Conservation (phyloP, 176 grass and related monocot genomes). For the Echinochloa phyllopogon region DNA sequence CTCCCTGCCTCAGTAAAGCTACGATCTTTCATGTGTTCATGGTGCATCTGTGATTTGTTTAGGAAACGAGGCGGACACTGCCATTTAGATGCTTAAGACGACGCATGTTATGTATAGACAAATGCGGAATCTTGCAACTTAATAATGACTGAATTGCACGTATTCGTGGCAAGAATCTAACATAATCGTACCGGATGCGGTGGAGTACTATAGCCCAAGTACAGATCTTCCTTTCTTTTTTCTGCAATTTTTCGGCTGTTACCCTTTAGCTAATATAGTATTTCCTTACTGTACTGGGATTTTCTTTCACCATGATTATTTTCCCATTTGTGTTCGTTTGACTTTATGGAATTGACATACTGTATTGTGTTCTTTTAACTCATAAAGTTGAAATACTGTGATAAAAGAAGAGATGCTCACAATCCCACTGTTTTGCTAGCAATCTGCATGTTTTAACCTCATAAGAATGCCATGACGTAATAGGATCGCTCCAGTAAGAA, state of each 20-base stretch:
- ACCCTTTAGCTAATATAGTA: neutral
- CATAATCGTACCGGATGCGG: neutral
- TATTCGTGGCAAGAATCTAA: neutral
- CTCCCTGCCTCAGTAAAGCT: neutral
- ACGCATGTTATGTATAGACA: slow-evolving; percentile 21
- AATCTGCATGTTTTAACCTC: neutral
- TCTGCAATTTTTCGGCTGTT: neutral
- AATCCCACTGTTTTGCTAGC: neutral
- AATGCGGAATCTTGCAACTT: slow-evolving; percentile 11
- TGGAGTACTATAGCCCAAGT: neutral
- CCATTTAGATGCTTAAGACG: neutral
- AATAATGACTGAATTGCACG: slow-evolving; percentile 3
- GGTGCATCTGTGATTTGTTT: slow-evolving; percentile 4
- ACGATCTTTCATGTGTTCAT: slow-evolving; percentile 31
- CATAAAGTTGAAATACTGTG: neutral
- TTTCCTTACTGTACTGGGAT: slow-evolving; percentile 22
- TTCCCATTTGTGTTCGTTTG: neutral
- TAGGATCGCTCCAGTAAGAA: neutral
- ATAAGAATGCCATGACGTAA: neutral
- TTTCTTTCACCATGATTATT: neutral
- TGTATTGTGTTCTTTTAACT: neutral
- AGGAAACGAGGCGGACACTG: neutral
- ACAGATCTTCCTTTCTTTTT: slow-evolving; percentile 31
- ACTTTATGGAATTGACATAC: neutral
- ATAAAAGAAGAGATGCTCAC: neutral